Evolutionary conservation across 2,329 filamentous ascomycete species (phyloP).

Genomic region (Chaetothyriales sp.): DNA sequence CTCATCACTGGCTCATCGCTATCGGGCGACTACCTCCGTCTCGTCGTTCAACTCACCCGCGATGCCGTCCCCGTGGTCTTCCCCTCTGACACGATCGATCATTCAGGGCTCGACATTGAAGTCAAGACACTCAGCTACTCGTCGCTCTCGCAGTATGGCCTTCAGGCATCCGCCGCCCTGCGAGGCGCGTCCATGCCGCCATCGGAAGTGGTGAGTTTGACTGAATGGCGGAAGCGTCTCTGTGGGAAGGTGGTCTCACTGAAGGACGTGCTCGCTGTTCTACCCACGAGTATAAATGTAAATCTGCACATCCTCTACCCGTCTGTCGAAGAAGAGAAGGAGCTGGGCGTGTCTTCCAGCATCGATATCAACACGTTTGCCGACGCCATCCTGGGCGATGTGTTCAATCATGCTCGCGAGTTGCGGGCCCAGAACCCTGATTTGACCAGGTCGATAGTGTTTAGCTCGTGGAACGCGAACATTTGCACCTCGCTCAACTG

Average conservation of each 20-base stretch:
- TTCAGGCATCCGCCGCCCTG: slow-evolving; percentile 30
- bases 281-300: slow-evolving; percentile 70
- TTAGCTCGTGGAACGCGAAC: slow-evolving; percentile 81
- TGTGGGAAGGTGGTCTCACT: slow-evolving; percentile 67
- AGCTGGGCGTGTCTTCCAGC: slow-evolving; percentile 56
- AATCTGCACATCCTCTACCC: slow-evolving; percentile 91
- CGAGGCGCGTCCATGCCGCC: slow-evolving; percentile 25
- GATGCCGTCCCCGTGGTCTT: slow-evolving; percentile 80
- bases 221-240: slow-evolving; percentile 48
- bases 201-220: slow-evolving; percentile 8
- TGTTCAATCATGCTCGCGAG: slow-evolving; percentile 78
- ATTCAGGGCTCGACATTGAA: slow-evolving; percentile 66
- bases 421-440: slow-evolving; percentile 54
- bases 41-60: slow-evolving; percentile 83
- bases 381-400: slow-evolving; percentile 67
- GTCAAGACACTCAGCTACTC: slow-evolving; percentile 63
- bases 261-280: slow-evolving; percentile 56
- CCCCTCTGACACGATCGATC: slow-evolving; percentile 67
- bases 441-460: slow-evolving; percentile 73
- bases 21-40: slow-evolving; percentile 82
- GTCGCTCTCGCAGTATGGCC: slow-evolving; percentile 11
- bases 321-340: slow-evolving; percentile 56
- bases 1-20: slow-evolving; percentile 90
- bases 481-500: slow-evolving; percentile 93
- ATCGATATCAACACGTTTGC: slow-evolving; percentile 76